These are phyloP conservation scores for Eucalyptus polybractea DNA, from an alignment of 345 rosid genomes.

Conservation along the genomic window DNA sequence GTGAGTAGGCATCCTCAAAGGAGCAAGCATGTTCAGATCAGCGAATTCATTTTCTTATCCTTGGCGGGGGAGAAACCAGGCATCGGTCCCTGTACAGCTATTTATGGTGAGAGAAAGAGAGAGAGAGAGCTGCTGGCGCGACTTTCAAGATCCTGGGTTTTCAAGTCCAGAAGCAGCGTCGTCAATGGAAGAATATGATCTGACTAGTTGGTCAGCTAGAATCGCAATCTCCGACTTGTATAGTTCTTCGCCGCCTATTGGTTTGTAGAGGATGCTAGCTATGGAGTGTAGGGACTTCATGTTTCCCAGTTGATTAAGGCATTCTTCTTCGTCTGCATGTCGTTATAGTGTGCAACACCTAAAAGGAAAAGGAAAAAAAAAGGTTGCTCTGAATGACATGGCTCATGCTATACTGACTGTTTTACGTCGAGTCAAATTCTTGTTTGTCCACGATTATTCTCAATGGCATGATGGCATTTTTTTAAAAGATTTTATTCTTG, in stretches of 20 bases:
- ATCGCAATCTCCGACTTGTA: background rate
- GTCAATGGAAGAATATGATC: background rate
- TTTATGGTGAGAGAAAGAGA: too few relatives aligned
- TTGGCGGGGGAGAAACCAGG: too few relatives aligned
- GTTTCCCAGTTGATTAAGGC: background rate
- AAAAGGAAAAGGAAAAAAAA: background rate
- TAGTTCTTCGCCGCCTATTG: background rate
- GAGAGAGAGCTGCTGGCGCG: background rate
- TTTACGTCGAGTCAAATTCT: background rate
- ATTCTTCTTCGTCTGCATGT: background rate
- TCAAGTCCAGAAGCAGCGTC: background rate
- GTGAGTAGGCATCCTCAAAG: too few relatives aligned
- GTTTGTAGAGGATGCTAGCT: background rate
- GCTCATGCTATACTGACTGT: background rate
- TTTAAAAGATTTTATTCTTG: background rate
- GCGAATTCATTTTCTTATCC: too few relatives aligned
- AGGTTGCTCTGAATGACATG: background rate
- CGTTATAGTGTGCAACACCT: background rate
- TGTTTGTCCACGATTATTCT: background rate
- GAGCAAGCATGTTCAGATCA: too few relatives aligned
- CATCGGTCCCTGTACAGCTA: too few relatives aligned
- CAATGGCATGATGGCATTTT: background rate
- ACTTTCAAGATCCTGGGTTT: background rate
- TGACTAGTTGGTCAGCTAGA: background rate
- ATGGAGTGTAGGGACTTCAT: background rate